These are phyloP conservation scores for Cladosporium sp. DNA, from an alignment of 2,329 filamentous ascomycete genomes.

Conservation along the genomic window DNA sequence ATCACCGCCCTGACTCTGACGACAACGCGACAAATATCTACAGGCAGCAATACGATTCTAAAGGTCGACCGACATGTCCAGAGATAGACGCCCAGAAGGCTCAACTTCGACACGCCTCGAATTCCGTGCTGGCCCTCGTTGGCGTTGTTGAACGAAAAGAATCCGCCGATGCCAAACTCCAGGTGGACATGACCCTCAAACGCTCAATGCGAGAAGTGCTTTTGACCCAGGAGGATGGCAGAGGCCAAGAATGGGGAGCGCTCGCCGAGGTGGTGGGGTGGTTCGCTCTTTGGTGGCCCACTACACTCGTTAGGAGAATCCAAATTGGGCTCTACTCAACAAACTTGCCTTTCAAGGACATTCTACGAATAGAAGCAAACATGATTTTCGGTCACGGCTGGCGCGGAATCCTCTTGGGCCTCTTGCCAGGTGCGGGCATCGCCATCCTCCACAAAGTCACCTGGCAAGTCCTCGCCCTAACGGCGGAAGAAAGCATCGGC, in stretches of 20 bases:
- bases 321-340: slow-evolving; percentile 22
- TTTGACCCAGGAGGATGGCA: slow-evolving; percentile 19
- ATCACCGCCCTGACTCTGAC: no score
- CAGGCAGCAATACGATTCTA: slow-evolving; percentile 39
- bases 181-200: background rate
- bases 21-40: slow-evolving; percentile 10
- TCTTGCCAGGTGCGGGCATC: slow-evolving; percentile 17
- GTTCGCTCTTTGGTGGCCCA: slow-evolving; percentile 18
- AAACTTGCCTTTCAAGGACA: slow-evolving; percentile 14
- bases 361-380: slow-evolving; percentile 15
- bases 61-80: slow-evolving; percentile 40
- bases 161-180: slow-evolving; percentile 3
- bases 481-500: slow-evolving; percentile 16
- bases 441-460: slow-evolving; percentile 13
- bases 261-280: slow-evolving; percentile 17
- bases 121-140: slow-evolving; percentile 42
- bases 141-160: slow-evolving; percentile 38
- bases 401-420: slow-evolving; percentile 12
- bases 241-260: slow-evolving; percentile 16
- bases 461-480: slow-evolving; percentile 15
- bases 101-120: slow-evolving; percentile 39
- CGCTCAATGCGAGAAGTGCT: slow-evolving; percentile 15
- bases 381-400: slow-evolving; percentile 8
- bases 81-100: slow-evolving; percentile 34
- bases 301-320: slow-evolving; percentile 17